A percentile compares a stretch with the other conserved stretches of the same genome.
Conservation (phyloP, 179 eudicot species). For the Carnegiea gigantea region DNA sequence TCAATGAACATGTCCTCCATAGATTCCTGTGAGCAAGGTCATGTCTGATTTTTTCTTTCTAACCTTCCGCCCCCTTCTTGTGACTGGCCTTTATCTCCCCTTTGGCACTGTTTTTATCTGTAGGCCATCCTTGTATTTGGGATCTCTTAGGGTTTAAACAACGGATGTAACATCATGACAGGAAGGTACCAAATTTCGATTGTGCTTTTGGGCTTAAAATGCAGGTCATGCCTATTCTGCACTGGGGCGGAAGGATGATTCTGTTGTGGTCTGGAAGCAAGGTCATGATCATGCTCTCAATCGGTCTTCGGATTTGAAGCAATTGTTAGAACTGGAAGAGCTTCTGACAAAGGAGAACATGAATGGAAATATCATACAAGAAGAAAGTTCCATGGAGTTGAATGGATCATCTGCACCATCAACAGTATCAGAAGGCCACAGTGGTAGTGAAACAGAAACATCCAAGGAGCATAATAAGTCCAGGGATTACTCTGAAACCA, state of each 20-base stretch:
- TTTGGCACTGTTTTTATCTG: slow-evolving; percentile 2
- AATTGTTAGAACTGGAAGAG: slow-evolving; percentile 85
- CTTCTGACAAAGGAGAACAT: slow-evolving; percentile 51
- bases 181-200: slow-evolving; percentile 10
- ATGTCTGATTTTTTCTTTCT: background rate
- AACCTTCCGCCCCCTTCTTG: background rate
- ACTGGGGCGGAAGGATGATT: slow-evolving; percentile 78
- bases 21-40: background rate
- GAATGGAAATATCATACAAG: slow-evolving; percentile 33
- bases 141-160: background rate
- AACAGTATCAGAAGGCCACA: slow-evolving; percentile 37
- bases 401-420: slow-evolving; percentile 37
- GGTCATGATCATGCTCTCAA: slow-evolving; percentile 76
- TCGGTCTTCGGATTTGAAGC: slow-evolving; percentile 83
- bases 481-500: slow-evolving; percentile 36
- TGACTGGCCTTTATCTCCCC: background rate
- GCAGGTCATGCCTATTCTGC: slow-evolving; percentile 87
- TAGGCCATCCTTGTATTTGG: background rate
- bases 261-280: slow-evolving; percentile 78
- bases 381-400: slow-evolving; percentile 38
- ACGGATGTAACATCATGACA: background rate
- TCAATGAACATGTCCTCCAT: background rate
- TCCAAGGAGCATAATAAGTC: slow-evolving; percentile 34
- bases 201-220: slow-evolving; percentile 20
- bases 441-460: slow-evolving; percentile 43